These are phyloP conservation scores for Termitomyces titanicus DNA, from an alignment of 768 basidiomycete genomes.

Conservation along the genomic window DNA sequence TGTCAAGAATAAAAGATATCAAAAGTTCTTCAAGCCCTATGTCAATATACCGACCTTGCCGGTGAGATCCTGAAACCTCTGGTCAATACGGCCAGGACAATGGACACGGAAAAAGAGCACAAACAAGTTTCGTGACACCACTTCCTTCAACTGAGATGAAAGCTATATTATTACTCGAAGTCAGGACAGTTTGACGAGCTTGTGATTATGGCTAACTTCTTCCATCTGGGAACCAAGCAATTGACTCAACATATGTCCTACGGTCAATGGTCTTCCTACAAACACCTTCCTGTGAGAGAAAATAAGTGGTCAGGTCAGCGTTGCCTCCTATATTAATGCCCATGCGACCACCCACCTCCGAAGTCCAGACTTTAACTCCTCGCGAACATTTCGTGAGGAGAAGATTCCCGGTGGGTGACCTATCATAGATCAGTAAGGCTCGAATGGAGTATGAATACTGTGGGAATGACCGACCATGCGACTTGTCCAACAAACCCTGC, in stretches of 20 bases:
- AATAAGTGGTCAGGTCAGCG: neutral
- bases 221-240: conserved; percentile 67
- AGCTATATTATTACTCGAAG: conserved; percentile 31
- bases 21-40: neutral
- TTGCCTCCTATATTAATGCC: neutral
- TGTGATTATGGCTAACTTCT: conserved; percentile 40
- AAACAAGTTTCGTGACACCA: conserved; percentile 56
- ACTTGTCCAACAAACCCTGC: conserved; percentile 76
- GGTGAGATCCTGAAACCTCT: conserved; percentile 43
- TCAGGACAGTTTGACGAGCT: neutral
- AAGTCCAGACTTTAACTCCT: conserved; percentile 69
- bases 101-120: conserved; percentile 13
- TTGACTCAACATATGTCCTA: conserved; percentile 49
- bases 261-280: conserved; percentile 65
- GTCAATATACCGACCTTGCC: conserved; percentile 42
- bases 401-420: conserved; percentile 61
- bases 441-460: neutral
- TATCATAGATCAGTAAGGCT: conserved; percentile 16
- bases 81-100: conserved; percentile 8
- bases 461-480: conserved; percentile 42
- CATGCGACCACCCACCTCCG: conserved; percentile 40
- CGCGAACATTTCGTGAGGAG: conserved; percentile 63
- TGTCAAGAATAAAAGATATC: conserved; percentile 14
- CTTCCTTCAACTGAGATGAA: conserved; percentile 72
- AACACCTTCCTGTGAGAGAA: conserved; percentile 52